These are phyloP conservation scores for Thelonectria rubi DNA, from an alignment of 2,329 filamentous ascomycete genomes.

Conservation along the genomic window DNA sequence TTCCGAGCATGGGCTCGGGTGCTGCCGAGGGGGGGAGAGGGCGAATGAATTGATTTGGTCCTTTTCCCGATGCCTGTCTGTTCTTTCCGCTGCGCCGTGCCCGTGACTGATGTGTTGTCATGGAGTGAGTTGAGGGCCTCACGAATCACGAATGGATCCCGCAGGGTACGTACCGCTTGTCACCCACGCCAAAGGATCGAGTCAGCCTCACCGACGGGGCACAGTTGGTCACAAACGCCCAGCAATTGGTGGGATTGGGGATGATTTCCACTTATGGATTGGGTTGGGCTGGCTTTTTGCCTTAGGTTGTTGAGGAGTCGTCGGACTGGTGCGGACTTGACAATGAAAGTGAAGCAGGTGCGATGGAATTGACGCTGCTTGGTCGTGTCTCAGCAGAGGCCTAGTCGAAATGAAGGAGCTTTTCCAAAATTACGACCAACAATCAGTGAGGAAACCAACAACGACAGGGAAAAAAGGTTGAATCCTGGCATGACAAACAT, in stretches of 20 bases:
- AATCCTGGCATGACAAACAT: too few relatives aligned
- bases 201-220: slow-evolving; percentile 23
- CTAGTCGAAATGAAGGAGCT: too few relatives aligned
- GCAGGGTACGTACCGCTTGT: too few relatives aligned
- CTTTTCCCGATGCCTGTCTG: background rate
- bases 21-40: background rate
- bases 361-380: background rate
- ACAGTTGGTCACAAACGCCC: slow-evolving; percentile 24
- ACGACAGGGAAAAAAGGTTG: too few relatives aligned
- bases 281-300: too few relatives aligned
- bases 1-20: background rate
- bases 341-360: background rate
- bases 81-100: slow-evolving; percentile 3
- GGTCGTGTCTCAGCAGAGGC: too few relatives aligned
- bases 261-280: too few relatives aligned
- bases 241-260: slow-evolving; percentile 22
- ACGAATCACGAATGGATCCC: background rate
- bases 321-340: background rate
- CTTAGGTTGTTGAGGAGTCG: background rate
- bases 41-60: background rate
- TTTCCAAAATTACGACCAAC: too few relatives aligned
- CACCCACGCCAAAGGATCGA: slow-evolving; percentile 1
- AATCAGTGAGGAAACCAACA: background rate
- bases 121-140: too few relatives aligned
- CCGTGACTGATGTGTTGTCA: too few relatives aligned